Percentiles rank a stretch among this genome's conserved stretches.
phyloP scores from a whole-genome alignment of 2,329 filamentous ascomycete species.

The Scedosporium apiospermum region DNA sequence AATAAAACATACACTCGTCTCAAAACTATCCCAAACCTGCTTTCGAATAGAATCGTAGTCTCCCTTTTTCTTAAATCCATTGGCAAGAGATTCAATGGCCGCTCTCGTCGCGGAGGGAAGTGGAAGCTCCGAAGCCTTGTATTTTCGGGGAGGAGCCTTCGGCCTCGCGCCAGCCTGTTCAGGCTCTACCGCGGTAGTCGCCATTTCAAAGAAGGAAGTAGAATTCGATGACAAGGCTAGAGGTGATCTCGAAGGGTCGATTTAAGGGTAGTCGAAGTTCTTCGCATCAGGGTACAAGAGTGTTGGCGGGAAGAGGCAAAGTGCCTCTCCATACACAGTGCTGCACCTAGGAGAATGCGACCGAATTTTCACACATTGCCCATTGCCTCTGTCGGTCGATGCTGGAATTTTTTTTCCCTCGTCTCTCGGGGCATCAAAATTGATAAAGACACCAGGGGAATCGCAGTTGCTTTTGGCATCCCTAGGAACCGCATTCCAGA shows the following conservation, averaged over 20 bases:
- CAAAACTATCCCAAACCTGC: slow-evolving; percentile 66
- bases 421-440: too few species aligned
- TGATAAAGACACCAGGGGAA: too few species aligned
- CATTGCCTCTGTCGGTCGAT: not conserved
- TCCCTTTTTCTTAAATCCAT: slow-evolving; percentile 79
- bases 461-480: not conserved
- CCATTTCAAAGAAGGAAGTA: not conserved
- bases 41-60: slow-evolving; percentile 73
- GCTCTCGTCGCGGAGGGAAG: slow-evolving; percentile 62
- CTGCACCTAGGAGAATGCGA: not conserved
- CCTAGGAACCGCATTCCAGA: not conserved
- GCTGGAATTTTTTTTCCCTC: too few species aligned
- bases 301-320: not conserved
- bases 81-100: slow-evolving; percentile 66
- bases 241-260: not conserved
- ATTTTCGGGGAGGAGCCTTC: slow-evolving; percentile 30
- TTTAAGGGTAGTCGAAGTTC: not conserved
- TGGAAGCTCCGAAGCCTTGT: slow-evolving; percentile 67
- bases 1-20: slow-evolving; percentile 48
- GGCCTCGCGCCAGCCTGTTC: not conserved
- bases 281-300: not conserved
- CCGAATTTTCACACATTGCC: not conserved
- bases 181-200: not conserved
- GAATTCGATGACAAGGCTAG: not conserved
- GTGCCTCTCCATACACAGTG: not conserved